These are phyloP conservation scores for Buxus sempervirens DNA, from an alignment of 164 flowering plant species.

Conservation along the genomic window DNA sequence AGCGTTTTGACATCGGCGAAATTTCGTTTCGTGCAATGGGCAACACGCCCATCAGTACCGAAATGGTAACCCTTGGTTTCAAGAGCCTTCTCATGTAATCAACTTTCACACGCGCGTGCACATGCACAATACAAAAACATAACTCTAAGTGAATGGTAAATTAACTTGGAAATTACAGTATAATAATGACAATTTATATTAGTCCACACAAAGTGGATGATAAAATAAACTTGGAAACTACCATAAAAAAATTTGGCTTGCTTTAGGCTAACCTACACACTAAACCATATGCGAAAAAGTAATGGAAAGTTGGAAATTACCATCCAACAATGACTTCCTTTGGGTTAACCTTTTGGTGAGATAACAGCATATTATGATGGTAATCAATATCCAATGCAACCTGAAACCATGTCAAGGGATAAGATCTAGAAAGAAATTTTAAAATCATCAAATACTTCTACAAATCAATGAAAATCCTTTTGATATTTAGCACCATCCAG, in stretches of 20 bases:
- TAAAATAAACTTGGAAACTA: no score
- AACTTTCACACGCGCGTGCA: not conserved
- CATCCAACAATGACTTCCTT: constrained; percentile 98
- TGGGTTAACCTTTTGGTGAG: constrained; percentile 95
- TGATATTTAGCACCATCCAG: not conserved
- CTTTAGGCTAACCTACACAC: not conserved
- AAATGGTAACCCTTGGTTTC: no score
- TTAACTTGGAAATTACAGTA: no score
- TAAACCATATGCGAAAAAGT: not conserved
- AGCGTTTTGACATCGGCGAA: no score
- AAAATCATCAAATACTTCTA: not conserved
- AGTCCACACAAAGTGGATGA: no score
- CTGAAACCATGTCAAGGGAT: constrained; percentile 29
- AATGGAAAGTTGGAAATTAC: constrained; percentile 33
- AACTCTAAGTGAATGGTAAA: not conserved
- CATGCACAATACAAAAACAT: not conserved
- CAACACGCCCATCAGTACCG: no score
- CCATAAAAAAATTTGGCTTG: no score
- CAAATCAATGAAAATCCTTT: not conserved
- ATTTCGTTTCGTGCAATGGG: no score
- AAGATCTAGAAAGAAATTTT: not conserved
- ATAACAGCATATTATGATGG: constrained; percentile 81
- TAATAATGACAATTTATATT: no score
- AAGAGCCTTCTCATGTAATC: no score
- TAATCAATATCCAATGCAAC: constrained; percentile 95